A percentile compares a stretch with the other conserved stretches of the same genome.
These are phyloP conservation scores for Fusarium protoensiforme DNA, from an alignment of 2,329 filamentous ascomycete species.

Conservation along the genomic window DNA sequence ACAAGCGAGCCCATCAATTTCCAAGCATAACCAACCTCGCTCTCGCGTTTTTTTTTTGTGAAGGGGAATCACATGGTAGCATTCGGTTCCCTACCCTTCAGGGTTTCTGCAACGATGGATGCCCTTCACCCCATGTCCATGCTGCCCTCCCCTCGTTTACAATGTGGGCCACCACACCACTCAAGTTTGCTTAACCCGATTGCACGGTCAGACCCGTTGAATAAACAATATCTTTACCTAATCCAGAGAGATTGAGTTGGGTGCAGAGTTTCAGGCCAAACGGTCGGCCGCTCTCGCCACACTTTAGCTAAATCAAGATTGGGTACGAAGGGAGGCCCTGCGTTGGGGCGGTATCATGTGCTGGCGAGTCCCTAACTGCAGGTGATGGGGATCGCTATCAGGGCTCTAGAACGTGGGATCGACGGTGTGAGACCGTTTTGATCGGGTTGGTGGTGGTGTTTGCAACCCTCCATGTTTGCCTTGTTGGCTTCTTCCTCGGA, in stretches of 20 bases:
- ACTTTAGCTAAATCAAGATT: neutral
- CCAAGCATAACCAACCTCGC: neutral
- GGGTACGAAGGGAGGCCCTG: neutral
- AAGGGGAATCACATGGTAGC: neutral
- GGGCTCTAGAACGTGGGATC: neutral
- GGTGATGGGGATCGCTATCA: neutral
- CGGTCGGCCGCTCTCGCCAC: neutral
- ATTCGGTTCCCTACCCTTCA: neutral
- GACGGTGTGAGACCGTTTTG: neutral
- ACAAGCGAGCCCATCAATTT: neutral
- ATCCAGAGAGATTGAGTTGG: constrained; percentile 5
- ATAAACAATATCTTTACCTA: constrained; percentile 10
- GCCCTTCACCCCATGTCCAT: neutral
- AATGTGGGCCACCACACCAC: neutral
- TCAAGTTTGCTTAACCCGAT: neutral
- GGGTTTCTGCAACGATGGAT: neutral
- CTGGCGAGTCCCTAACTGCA: neutral
- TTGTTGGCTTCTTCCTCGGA: neutral
- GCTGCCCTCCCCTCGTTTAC: neutral
- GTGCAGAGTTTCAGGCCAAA: neutral
- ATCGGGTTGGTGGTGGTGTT: neutral
- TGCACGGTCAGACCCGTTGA: constrained; percentile 1
- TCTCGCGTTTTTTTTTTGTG: neutral
- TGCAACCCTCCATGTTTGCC: neutral
- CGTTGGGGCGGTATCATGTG: neutral